Conservation (phyloP, 306 rosid species). For the Dryas alaskensis region DNA sequence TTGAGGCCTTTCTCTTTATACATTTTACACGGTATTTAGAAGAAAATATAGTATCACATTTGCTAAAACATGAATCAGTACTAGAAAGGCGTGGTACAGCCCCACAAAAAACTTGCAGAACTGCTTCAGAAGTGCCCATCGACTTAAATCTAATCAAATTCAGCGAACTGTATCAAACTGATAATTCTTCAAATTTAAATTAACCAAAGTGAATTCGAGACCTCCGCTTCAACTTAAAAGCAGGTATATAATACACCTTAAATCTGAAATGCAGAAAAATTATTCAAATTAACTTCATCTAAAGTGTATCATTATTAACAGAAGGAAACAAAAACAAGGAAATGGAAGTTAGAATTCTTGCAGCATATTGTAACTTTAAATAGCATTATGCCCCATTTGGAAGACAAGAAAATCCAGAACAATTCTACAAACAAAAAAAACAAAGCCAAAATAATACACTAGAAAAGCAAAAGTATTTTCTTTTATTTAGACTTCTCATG, state of each 20-base stretch:
- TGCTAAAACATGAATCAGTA: slow-evolving; percentile 25
- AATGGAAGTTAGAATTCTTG: background rate
- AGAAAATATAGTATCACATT: slow-evolving; percentile 27
- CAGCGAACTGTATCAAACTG: slow-evolving; percentile 15
- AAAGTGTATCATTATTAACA: background rate
- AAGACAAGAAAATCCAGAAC: background rate
- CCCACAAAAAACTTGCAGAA: slow-evolving; percentile 49
- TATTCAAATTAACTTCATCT: background rate
- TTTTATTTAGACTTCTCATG: background rate
- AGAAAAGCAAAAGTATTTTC: background rate
- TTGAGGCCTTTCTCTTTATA: slow-evolving; percentile 38
- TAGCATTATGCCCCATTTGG: background rate
- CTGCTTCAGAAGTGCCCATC: slow-evolving; percentile 48
- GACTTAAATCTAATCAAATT: slow-evolving; percentile 23
- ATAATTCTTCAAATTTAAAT: background rate
- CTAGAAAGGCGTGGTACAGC: slow-evolving; percentile 36
- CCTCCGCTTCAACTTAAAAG: background rate
- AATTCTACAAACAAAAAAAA: background rate
- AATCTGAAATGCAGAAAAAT: background rate
- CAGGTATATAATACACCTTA: background rate
- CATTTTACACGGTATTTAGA: slow-evolving; percentile 33
- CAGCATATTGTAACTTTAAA: background rate
- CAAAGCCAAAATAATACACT: background rate
- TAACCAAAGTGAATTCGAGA: background rate
- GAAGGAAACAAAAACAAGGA: background rate